Evolutionary conservation across 495 filamentous ascomycete species (phyloP).

Genomic region (Parathielavia appendiculata): DNA sequence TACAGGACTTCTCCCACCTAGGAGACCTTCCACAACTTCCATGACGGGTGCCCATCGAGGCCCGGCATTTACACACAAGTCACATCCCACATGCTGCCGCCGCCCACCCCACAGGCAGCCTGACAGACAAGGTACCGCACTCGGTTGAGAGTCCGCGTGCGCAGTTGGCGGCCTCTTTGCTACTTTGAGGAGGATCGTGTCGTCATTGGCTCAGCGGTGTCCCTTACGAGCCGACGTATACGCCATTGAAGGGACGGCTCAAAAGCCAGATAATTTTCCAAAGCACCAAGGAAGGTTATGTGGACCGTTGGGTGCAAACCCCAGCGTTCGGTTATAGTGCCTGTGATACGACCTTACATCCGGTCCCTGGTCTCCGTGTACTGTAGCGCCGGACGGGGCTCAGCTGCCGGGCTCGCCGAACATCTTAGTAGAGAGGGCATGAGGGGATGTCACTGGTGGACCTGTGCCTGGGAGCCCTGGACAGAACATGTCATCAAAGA

Average conservation of each 20-base stretch:
- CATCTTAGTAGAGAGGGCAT: background rate
- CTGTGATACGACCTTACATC: background rate
- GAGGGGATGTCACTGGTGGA: background rate
- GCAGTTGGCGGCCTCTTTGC: constrained; percentile 14
- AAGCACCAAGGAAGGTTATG: constrained; percentile 40
- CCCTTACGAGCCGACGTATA: constrained; percentile 41
- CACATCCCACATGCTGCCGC: background rate
- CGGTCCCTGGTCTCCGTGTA: too few species aligned
- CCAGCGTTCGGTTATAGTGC: constrained; percentile 1
- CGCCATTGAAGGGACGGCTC: constrained; percentile 34
- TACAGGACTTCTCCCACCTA: background rate
- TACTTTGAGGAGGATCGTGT: constrained; percentile 30
- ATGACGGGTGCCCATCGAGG: background rate
- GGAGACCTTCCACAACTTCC: background rate
- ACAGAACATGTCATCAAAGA: constrained; percentile 41
- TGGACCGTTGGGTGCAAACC: constrained; percentile 15
- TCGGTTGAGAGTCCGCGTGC: background rate
- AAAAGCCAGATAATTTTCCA: constrained; percentile 44
- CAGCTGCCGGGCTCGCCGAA: constrained; percentile 27
- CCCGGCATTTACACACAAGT: background rate
- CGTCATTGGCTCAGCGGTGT: constrained; percentile 40
- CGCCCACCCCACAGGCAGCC: background rate
- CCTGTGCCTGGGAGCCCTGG: constrained; percentile 17
- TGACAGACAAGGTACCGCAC: background rate
- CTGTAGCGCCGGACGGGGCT: background rate